Evolutionary conservation across 1,139 yeast genomes (phyloP).

Genomic region (Zhuliangozyma blackwelliae): DNA sequence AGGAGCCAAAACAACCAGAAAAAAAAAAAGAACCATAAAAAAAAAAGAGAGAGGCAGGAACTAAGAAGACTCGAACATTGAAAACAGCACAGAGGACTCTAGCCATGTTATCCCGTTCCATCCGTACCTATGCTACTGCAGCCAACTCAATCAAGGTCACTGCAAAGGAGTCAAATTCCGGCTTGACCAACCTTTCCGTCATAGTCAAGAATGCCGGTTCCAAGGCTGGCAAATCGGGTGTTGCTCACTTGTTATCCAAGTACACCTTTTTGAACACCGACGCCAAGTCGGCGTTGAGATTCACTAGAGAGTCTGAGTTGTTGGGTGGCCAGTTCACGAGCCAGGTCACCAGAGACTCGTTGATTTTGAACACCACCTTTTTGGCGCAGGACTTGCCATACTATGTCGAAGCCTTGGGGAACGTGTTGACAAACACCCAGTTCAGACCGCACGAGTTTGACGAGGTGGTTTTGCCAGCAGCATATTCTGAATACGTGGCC

Average conservation of each 20-base stretch:
- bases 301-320: slow-evolving; percentile 91
- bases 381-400: slow-evolving; percentile 87
- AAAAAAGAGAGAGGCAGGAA: slow-evolving; percentile 1
- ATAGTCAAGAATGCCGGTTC: slow-evolving; percentile 82
- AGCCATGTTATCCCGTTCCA: slow-evolving; percentile 42
- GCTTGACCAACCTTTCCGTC: slow-evolving; percentile 65
- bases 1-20: neutral
- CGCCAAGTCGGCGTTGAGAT: slow-evolving; percentile 82
- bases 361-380: slow-evolving; percentile 76
- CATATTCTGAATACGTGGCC: slow-evolving; percentile 50
- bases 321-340: slow-evolving; percentile 80
- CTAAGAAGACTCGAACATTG: slow-evolving; percentile 1
- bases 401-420: slow-evolving; percentile 83
- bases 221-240: slow-evolving; percentile 74
- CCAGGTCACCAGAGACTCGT: slow-evolving; percentile 74
- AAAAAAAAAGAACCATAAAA: slow-evolving; percentile 2
- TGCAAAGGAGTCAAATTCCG: slow-evolving; percentile 51
- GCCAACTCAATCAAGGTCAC: slow-evolving; percentile 40
- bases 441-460: slow-evolving; percentile 78
- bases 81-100: no score
- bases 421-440: slow-evolving; percentile 66
- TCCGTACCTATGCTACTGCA: slow-evolving; percentile 49
- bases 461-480: slow-evolving; percentile 81
- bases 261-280: slow-evolving; percentile 82
- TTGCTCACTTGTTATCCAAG: slow-evolving; percentile 80